phyloP scores from a whole-genome alignment of 257 asterid genomes.

The Przewalskia tangutica region DNA sequence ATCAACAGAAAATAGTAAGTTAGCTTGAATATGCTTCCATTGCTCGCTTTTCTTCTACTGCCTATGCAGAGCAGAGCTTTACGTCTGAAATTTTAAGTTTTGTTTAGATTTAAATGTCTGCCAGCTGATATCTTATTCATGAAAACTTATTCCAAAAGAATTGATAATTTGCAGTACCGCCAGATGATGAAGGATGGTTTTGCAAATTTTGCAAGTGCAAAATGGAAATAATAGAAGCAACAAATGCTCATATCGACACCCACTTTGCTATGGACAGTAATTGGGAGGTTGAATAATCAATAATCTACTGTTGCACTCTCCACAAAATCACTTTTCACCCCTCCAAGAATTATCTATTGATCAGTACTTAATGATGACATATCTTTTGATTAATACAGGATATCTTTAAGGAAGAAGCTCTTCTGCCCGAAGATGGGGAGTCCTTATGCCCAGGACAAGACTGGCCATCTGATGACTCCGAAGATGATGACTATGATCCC shows the following conservation, averaged over 20 bases:
- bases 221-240: conserved; percentile 85
- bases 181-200: conserved; percentile 95
- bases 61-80: background rate
- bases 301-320: conserved; percentile 1
- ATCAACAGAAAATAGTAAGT: conserved; percentile 74
- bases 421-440: conserved; percentile 55
- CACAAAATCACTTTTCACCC: background rate
- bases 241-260: conserved; percentile 95
- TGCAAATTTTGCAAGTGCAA: conserved; percentile 79
- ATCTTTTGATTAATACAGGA: conserved; percentile 40
- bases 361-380: conserved; percentile 8
- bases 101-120: background rate
- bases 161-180: conserved; percentile 62
- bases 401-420: conserved; percentile 89
- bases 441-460: conserved; percentile 50
- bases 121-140: background rate
- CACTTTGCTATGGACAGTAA: conserved; percentile 61
- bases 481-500: conserved; percentile 89
- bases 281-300: conserved; percentile 62
- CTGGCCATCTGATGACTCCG: conserved; percentile 98
- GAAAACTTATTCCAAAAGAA: conserved; percentile 16
- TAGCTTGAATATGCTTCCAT: background rate
- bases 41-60: background rate
- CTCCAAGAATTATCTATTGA: background rate
- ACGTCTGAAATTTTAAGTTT: too few relatives aligned